Evolutionary conservation across 164 flowering plant species (phyloP), one percentile per base, ranked within the genome.

Genomic region (Kingdonia uniflora): DNA sequence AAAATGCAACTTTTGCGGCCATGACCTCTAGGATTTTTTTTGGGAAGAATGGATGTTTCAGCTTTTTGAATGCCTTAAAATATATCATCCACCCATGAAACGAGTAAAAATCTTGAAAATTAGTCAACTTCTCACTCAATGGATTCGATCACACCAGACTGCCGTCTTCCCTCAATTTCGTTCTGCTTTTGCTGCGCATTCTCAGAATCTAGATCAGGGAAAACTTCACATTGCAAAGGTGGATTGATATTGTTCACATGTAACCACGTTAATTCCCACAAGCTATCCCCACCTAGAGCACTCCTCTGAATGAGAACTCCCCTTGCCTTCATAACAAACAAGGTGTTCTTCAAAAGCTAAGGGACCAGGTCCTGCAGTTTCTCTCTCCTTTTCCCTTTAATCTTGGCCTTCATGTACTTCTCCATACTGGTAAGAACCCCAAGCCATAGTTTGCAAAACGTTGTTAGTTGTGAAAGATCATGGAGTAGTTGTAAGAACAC

Each of bases 221-320:
- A 71, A 38, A 67, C 58, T 44, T 71, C 71, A 21, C 59, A 51
- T 37, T 61, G 63, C 61, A 71, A 48, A 47, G 71, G 57, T 13
- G 75, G 71, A 22, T 63, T 58, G 20, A 71, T 64, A 15, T 58
- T 62, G 43, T 68, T 68, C 49, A 71, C 75, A 39, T 67, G 66
- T 16, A 60, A 38, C 71, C 75, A 71, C 29, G 75, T 71, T 24
- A 60, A 29, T 49, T 71, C 75, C 75, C 75, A 71, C 54, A 71
- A 58, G 35, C 68, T 55, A 14, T 61, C 75, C 0, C 71, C 75
- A 14, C 71, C 75, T 16, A 64, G 56, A 35, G 69, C 59, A 51
- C 60, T 66, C 21, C 65, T 56, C 56, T 58, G 59, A 49, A 54
- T 64, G 26, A 71, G 68, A 24, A 67, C 52, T 15, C 69, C 75